Evolutionary conservation across 495 filamentous ascomycete species (phyloP).

Genomic region (Niebla homalea): DNA sequence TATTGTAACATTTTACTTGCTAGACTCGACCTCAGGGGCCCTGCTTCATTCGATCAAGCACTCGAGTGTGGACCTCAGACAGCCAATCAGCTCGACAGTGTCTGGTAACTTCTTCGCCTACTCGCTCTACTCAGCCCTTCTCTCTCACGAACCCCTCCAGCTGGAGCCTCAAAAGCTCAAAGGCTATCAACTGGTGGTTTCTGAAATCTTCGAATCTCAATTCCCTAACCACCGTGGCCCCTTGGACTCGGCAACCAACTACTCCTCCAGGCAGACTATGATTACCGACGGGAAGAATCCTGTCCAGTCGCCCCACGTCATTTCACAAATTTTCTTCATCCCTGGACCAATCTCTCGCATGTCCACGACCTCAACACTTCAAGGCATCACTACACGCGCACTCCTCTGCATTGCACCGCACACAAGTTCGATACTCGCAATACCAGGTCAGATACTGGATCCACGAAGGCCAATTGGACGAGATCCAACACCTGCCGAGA

Average conservation of each 20-base stretch:
- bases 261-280: constrained; percentile 53
- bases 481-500: constrained; percentile 65
- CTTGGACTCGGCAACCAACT: constrained; percentile 50
- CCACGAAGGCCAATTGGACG: constrained; percentile 78
- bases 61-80: constrained; percentile 56
- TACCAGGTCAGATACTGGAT: constrained; percentile 68
- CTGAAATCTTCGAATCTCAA: constrained; percentile 80
- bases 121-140: constrained; percentile 51
- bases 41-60: constrained; percentile 60
- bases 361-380: constrained; percentile 73
- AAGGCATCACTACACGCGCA: constrained; percentile 80
- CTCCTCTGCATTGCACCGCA: constrained; percentile 64
- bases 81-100: constrained; percentile 61
- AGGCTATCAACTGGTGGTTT: constrained; percentile 77
- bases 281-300: constrained; percentile 26
- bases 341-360: constrained; percentile 62
- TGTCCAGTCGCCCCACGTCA: constrained; percentile 47
- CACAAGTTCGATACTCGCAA: constrained; percentile 57
- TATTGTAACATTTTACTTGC: constrained; percentile 57
- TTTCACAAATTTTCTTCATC: constrained; percentile 70
- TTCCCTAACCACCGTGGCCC: constrained; percentile 74
- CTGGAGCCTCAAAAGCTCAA: constrained; percentile 17
- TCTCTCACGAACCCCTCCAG: constrained; percentile 27
- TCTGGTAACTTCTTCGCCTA: constrained; percentile 96
- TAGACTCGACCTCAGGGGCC: constrained; percentile 77